Evolutionary conservation across 1,139 yeast species (phyloP).

Genomic region (Candida glucosophila): DNA sequence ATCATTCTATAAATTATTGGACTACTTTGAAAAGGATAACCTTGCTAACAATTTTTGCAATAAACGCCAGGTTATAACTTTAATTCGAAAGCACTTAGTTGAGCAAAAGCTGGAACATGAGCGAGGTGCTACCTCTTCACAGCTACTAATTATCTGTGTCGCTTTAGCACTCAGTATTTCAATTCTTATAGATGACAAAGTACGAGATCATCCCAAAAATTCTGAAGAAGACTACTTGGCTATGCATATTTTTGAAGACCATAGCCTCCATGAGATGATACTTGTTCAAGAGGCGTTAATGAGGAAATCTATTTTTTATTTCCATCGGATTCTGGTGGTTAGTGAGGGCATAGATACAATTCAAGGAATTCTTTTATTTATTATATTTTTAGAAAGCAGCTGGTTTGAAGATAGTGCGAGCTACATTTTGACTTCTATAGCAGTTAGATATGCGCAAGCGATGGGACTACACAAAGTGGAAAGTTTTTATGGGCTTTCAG

Average conservation of each 20-base stretch:
- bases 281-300: constrained; percentile 18
- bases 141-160: constrained; percentile 25
- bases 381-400: constrained; percentile 36
- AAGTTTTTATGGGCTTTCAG: constrained; percentile 27
- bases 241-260: too few relatives aligned
- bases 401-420: constrained; percentile 34
- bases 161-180: constrained; percentile 20
- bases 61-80: constrained; percentile 8
- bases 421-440: constrained; percentile 39
- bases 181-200: constrained; percentile 11
- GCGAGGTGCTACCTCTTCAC: constrained; percentile 19
- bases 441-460: constrained; percentile 53
- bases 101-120: not conserved
- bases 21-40: constrained; percentile 10
- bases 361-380: constrained; percentile 39
- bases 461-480: constrained; percentile 63
- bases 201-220: too few relatives aligned
- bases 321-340: constrained; percentile 36
- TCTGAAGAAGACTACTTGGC: too few relatives aligned
- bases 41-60: constrained; percentile 11
- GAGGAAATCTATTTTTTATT: constrained; percentile 36
- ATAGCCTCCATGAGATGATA: constrained; percentile 9
- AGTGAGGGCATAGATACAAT: constrained; percentile 45
- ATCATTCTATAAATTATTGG: constrained; percentile 16
- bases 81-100: constrained; percentile 11